Percentiles rank a stretch among this genome's conserved stretches.
These are phyloP conservation scores for Globisporangium ultimum DNA, from an alignment of 352 stramenopile species.

Conservation along the genomic window DNA sequence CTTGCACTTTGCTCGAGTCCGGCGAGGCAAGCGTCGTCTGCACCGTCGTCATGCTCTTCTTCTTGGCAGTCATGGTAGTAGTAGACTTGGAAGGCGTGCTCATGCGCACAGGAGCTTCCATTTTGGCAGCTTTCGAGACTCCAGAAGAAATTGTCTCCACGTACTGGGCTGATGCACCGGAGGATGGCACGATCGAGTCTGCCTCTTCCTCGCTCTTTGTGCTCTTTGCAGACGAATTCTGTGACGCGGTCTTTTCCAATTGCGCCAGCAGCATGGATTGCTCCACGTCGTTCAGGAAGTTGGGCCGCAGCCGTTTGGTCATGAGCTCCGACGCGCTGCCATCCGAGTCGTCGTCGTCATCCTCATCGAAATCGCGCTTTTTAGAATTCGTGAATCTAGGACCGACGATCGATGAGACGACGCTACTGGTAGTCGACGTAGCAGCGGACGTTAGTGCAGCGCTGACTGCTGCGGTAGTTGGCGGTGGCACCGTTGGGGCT, in stretches of 20 bases:
- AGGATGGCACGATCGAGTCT: conserved; percentile 14
- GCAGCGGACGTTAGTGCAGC: neutral
- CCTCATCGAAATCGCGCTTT: conserved; percentile 46
- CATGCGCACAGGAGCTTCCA: neutral
- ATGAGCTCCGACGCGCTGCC: conserved; percentile 18
- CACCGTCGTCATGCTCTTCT: conserved; percentile 20
- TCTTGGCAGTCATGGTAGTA: conserved; percentile 27
- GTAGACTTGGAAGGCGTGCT: neutral
- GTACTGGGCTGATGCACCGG: conserved; percentile 7
- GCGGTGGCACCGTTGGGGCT: conserved; percentile 6
- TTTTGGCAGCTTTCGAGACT: conserved; percentile 3
- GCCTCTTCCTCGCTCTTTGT: conserved; percentile 10
- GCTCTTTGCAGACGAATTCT: conserved; percentile 17
- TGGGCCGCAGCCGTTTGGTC: conserved; percentile 47
- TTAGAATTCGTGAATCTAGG: conserved; percentile 47
- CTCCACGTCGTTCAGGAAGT: conserved; percentile 60
- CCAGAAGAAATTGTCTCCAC: conserved; percentile 2
- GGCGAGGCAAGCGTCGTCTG: conserved; percentile 44
- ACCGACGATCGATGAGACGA: conserved; percentile 19
- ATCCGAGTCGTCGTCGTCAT: conserved; percentile 29
- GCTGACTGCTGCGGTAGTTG: neutral
- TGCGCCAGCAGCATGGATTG: conserved; percentile 58
- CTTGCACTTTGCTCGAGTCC: conserved; percentile 28
- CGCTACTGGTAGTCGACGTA: conserved; percentile 32
- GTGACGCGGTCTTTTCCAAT: conserved; percentile 26